phyloP scores from a whole-genome alignment of 805 yeast genomes.

The Dipodascopsis uninucleata region DNA sequence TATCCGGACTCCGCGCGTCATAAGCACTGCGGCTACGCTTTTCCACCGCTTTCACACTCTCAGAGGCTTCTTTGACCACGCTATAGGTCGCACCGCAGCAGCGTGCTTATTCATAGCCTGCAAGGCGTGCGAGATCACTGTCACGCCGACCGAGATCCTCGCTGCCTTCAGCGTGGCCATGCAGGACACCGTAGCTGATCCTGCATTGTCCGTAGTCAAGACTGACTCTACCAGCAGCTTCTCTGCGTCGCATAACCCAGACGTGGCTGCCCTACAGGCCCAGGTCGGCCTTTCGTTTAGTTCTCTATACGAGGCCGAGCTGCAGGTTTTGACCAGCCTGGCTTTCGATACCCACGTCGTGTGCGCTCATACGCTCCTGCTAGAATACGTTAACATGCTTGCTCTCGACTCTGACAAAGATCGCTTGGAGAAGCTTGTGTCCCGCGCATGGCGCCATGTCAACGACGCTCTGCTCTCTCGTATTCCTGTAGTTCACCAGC shows the following conservation, averaged over 20 bases:
- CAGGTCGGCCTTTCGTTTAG: slow-evolving; percentile 8
- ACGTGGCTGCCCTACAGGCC: background rate
- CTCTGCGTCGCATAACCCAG: background rate
- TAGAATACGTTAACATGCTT: slow-evolving; percentile 11
- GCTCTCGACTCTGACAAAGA: background rate
- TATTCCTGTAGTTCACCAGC: slow-evolving; percentile 23
- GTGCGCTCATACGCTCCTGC: slow-evolving; percentile 16
- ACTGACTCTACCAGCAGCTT: background rate
- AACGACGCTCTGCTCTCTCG: slow-evolving; percentile 20
- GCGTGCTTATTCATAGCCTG: slow-evolving; percentile 21
- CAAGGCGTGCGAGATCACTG: slow-evolving; percentile 15
- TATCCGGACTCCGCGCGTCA: slow-evolving; percentile 5
- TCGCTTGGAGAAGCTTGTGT: slow-evolving; percentile 2
- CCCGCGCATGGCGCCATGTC: slow-evolving; percentile 23
- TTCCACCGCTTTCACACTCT: slow-evolving; percentile 25
- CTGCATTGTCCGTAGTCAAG: background rate
- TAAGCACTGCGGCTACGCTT: slow-evolving; percentile 20
- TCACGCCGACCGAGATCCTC: slow-evolving; percentile 7
- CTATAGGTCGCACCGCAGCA: slow-evolving; percentile 10
- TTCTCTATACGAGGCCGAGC: slow-evolving; percentile 15
- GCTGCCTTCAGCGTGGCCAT: slow-evolving; percentile 14
- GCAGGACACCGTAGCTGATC: slow-evolving; percentile 15
- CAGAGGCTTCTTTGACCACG: slow-evolving; percentile 16
- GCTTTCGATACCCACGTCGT: slow-evolving; percentile 25
- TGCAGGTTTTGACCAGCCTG: slow-evolving; percentile 17